Evolutionary conservation across 768 basidiomycete species (phyloP), one percentile per base, ranked within the genome.

Genomic region (Phallus indusiatus): DNA sequence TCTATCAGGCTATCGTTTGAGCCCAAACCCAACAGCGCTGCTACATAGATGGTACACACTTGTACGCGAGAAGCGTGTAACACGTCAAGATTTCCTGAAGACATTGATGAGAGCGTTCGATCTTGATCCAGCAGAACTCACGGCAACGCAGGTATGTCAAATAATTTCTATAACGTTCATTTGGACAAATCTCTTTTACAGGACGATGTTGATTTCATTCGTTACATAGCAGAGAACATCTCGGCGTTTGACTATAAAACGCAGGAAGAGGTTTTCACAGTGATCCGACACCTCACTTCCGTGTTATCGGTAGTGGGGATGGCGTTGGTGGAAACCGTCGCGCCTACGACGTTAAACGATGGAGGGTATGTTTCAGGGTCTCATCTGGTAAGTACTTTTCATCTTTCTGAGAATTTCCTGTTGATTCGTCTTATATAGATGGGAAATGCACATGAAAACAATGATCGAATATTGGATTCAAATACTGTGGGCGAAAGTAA

Each of bases 141-240:
- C 78, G 61, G 79, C 83, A 11, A 74, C 82, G 0, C 85, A 85
- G 74, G 86, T 84, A 56, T 52, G 70, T 62, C 14, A 16, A 5
- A 17, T 6, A 4, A 14, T 20, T 3, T 37, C 20, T 12, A 22
- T 5, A 22, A 36, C 18, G 22, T 20, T 20, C 5, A 16, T 37
- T 42, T n/a, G 12, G 18, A 17, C 33, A 11, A 33, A 10, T 1
- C 14, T 18, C 7, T 24, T 28, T 37, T 14, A 36, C 63, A 94
- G 86, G 82, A 88, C 61, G 90, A 96, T 65, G 77, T 94, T 55
- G 83, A 87, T 53, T 92, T 97, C 67, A 80, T 80, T 4, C 85
- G 94, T 56, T 99, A 93, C 73, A 89, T 97, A 82, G 86, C 91
- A 0, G 96, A 98, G 69, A 97, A 97, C 67, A 86, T 98, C 60